Conservation (phyloP, 2,329 filamentous ascomycete genomes). For the Botrytis galanthina region DNA sequence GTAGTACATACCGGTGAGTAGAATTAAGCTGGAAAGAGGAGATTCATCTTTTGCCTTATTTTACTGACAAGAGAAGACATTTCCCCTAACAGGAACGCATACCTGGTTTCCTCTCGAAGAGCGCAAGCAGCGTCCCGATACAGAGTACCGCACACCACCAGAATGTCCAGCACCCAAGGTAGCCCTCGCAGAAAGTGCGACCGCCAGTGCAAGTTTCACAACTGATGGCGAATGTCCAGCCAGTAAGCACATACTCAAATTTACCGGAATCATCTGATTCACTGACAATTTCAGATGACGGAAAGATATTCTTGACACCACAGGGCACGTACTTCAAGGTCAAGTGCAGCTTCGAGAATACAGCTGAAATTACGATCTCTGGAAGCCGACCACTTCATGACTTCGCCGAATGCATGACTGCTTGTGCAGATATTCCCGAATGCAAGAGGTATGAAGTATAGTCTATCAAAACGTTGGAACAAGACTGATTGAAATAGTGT, state of each 20-base stretch:
- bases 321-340: slow-evolving; percentile 13
- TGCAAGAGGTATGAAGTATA: slow-evolving; percentile 1
- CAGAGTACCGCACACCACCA: slow-evolving; percentile 1
- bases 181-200: slow-evolving; percentile 2
- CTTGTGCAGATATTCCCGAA: slow-evolving; percentile 9
- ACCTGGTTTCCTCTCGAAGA: slow-evolving; percentile 15
- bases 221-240: slow-evolving; percentile 3
- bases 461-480: not conserved
- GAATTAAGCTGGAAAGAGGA: not conserved
- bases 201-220: not conserved
- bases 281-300: not conserved
- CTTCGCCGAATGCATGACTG: slow-evolving; percentile 13
- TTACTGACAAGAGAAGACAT: slow-evolving; percentile 6
- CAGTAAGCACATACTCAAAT: not conserved
- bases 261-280: no score
- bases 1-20: slow-evolving; percentile 15
- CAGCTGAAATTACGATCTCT: not conserved
- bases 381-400: slow-evolving; percentile 16
- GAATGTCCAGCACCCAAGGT: not conserved
- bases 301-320: slow-evolving; percentile 3
- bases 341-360: slow-evolving; percentile 7
- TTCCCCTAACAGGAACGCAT: slow-evolving; percentile 7
- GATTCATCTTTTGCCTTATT: not conserved
- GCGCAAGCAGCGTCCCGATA: not conserved
- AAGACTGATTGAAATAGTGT: not conserved